Evolutionary conservation across 2,329 filamentous ascomycete genomes (phyloP), one percentile per base, ranked within the genome.

Genomic region (Stagonosporopsis vannaccii): DNA sequence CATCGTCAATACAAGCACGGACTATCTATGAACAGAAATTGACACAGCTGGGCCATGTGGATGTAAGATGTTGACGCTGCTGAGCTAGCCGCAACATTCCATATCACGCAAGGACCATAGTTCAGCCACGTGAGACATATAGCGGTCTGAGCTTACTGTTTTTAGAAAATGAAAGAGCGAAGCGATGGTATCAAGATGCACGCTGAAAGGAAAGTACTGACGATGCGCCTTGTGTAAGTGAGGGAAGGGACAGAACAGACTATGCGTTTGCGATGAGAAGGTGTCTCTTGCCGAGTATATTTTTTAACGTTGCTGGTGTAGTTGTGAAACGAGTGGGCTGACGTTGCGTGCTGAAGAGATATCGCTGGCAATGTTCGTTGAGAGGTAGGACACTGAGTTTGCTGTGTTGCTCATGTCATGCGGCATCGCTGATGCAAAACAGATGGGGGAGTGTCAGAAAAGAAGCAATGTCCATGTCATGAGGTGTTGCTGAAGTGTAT

Each of bases 311-410:
- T 9, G 15, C 15, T 15, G 39, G 4, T 17, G 26, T 41, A 9
- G 5, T 1, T 25, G 15, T n/a, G 6, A 32, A 52, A 47, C 28
- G 51, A 67, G 47, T 51, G 44, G 62, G 20, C 62, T 56, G 25
- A 62, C 57, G 17, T 59, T 60, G 59, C 48, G 32, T 50, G 56
- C 61, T 61, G 33, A 25, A 55, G 12, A 4, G 19, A 48, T 13
- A 3, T 6, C 4, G 25, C 15, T 15, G 13, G 26, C 22, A 13
- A 26, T 17, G 15, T 23, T 20, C n/a, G 23, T 26, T 6, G 19
- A 25, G n/a, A 40, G 9, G 37, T 6, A 22, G 36, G 23, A 25
- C 17, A 39, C 15, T 15, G 30, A n/a, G 30, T 32, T 12, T 37
- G 35, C 35, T 37, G 39, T 28, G 37, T 15, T 36, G 32, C 22